Percentiles rank a stretch among this genome's conserved stretches.
phyloP scores from a whole-genome alignment of 1,284 basidiomycete species.

The Pseudozyma tsukubaensis region DNA sequence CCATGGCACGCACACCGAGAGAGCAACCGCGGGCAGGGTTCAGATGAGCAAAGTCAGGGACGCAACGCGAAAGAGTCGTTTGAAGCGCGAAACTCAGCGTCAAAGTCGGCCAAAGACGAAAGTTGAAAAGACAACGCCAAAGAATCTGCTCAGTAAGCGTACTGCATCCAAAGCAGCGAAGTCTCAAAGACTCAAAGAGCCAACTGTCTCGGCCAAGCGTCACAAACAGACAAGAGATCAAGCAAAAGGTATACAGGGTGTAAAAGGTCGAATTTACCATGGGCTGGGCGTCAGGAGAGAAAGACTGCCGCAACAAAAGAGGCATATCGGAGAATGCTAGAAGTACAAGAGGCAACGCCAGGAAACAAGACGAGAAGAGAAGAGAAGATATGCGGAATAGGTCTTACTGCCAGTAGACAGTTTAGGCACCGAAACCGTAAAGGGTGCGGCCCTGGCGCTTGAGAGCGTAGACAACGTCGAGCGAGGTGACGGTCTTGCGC shows the following conservation, averaged over 20 bases:
- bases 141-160: too few relatives aligned
- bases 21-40: too few relatives aligned
- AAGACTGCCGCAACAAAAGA: slow-evolving; percentile 43
- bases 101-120: too few relatives aligned
- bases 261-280: slow-evolving; percentile 51
- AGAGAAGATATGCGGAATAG: too few relatives aligned
- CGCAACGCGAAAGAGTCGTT: too few relatives aligned
- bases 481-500: slow-evolving; percentile 89
- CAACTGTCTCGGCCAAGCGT: too few relatives aligned
- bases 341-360: slow-evolving; percentile 51
- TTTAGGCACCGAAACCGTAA: slow-evolving; percentile 74
- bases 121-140: too few relatives aligned
- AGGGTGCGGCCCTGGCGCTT: slow-evolving; percentile 84
- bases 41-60: too few relatives aligned
- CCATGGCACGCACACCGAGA: too few relatives aligned
- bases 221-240: background rate
- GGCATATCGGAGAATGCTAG: slow-evolving; percentile 55
- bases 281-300: slow-evolving; percentile 40
- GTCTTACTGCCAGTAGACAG: slow-evolving; percentile 4
- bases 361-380: slow-evolving; percentile 38
- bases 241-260: slow-evolving; percentile 27
- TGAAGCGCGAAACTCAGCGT: too few relatives aligned
- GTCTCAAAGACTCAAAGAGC: too few relatives aligned
- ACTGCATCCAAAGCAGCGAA: too few relatives aligned
- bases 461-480: slow-evolving; percentile 91